These are phyloP conservation scores for Secale cereale DNA, from an alignment of 176 grass and related monocot genomes.

Conservation along the genomic window DNA sequence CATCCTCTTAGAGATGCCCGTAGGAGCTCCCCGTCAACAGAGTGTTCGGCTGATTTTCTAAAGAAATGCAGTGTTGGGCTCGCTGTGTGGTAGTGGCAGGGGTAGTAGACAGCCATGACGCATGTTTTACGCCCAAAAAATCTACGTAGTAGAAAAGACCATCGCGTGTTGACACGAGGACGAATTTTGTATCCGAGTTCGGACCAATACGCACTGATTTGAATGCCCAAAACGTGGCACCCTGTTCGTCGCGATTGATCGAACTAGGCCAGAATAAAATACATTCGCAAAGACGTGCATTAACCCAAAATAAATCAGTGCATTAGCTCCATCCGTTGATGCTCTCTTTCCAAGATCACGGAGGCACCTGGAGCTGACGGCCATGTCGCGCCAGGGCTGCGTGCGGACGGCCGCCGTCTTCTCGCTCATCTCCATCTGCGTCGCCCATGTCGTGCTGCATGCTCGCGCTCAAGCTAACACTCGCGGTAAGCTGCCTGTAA, in stretches of 20 bases:
- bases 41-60: no score
- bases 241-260: background rate
- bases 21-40: no score
- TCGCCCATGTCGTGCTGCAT: background rate
- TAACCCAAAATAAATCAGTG: background rate
- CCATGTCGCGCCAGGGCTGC: background rate
- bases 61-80: no score
- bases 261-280: background rate
- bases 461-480: background rate
- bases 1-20: no score
- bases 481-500: background rate
- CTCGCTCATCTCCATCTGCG: background rate
- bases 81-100: no score
- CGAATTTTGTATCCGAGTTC: background rate
- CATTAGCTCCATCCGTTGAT: background rate
- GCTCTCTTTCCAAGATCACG: background rate
- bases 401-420: background rate
- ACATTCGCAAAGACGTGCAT: background rate
- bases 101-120: no score
- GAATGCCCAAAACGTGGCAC: background rate
- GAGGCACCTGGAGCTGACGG: background rate
- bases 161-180: background rate
- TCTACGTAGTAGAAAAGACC: no score
- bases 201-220: background rate
- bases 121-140: no score